Evolutionary conservation across 2,329 filamentous ascomycete genomes (phyloP).

Genomic region (Penicillium sp.): DNA sequence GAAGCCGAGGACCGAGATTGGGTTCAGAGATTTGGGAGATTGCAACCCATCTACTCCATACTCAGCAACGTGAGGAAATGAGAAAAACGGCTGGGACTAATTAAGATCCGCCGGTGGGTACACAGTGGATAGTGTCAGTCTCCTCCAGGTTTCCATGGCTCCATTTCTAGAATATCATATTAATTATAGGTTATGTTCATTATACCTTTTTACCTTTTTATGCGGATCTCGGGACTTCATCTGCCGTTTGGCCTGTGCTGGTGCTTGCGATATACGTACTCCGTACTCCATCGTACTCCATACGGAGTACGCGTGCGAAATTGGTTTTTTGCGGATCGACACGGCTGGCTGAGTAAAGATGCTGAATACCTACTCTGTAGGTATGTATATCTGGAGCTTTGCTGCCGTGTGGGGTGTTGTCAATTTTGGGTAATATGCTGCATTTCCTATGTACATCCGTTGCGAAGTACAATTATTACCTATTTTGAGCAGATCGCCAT

Average conservation of each 20-base stretch:
- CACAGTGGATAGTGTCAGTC: conserved; percentile 16
- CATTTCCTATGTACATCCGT: not conserved
- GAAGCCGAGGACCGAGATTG: conserved; percentile 5
- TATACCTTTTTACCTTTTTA: not conserved
- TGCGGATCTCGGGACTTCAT: not conserved
- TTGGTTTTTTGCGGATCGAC: not conserved
- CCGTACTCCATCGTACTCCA: not conserved
- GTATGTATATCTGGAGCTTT: not conserved
- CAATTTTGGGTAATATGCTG: not conserved
- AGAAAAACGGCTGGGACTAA: conserved; percentile 10
- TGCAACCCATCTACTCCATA: not conserved
- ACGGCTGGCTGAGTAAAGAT: not conserved
- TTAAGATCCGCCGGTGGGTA: conserved; percentile 22
- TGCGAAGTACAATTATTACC: not conserved
- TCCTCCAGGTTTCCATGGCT: conserved; percentile 16
- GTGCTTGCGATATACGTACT: not conserved
- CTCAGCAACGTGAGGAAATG: conserved; percentile 12
- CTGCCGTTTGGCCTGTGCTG: conserved; percentile 1
- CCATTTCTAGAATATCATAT: conserved; percentile 11
- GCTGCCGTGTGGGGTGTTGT: not conserved
- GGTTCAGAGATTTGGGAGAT: not conserved
- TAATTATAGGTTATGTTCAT: not conserved
- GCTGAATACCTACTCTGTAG: not conserved
- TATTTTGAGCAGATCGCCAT: conserved; percentile 1
- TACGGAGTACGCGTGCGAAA: not conserved